A percentile compares a stretch with the other conserved stretches of the same genome.
These are phyloP conservation scores for Cucumis cinereus DNA, from an alignment of 306 rosid genomes.

Conservation along the genomic window DNA sequence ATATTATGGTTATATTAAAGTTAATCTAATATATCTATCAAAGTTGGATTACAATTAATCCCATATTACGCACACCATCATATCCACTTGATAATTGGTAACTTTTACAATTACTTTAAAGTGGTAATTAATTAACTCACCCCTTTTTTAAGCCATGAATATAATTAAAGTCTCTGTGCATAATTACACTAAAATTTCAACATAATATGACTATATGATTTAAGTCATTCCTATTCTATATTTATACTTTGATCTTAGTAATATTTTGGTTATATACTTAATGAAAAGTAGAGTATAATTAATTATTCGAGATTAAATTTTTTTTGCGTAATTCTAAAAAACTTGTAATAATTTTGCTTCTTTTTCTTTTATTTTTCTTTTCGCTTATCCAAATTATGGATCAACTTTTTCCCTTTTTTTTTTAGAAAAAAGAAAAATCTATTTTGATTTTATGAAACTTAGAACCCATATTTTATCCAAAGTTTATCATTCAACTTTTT, in stretches of 20 bases:
- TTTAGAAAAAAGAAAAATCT: too few relatives aligned
- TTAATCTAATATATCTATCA: background rate
- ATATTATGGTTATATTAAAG: background rate
- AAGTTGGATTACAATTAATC: background rate
- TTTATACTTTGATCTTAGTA: background rate
- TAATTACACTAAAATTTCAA: background rate
- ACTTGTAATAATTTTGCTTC: background rate
- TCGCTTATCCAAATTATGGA: background rate
- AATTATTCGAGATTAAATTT: too few relatives aligned
- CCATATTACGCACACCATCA: background rate
- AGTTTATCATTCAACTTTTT: background rate
- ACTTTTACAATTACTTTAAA: constrained; percentile 6
- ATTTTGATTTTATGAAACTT: background rate
- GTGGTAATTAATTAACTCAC: background rate
- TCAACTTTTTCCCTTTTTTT: too few relatives aligned
- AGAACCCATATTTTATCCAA: background rate
- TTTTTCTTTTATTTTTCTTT: too few relatives aligned
- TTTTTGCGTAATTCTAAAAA: too few relatives aligned
- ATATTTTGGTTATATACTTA: background rate
- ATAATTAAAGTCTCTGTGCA: constrained; percentile 1
- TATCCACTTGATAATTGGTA: background rate
- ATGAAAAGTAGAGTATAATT: too few relatives aligned
- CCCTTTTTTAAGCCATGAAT: background rate
- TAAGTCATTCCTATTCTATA: background rate
- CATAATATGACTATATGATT: background rate